phyloP scores from a whole-genome alignment of 148 eudicot species.

The Chenopodium formosanum region DNA sequence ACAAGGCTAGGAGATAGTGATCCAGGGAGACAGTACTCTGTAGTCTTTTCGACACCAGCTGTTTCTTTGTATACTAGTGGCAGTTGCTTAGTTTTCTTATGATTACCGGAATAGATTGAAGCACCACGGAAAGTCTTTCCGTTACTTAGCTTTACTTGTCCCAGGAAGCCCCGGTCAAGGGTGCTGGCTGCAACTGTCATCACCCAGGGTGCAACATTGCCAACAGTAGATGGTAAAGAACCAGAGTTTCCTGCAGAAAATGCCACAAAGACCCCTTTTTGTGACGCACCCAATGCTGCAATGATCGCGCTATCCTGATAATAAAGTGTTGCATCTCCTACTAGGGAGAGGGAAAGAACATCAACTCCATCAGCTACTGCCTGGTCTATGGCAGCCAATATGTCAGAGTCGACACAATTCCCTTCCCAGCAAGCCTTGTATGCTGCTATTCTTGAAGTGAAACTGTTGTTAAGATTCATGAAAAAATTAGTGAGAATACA shows the following conservation, averaged over 20 bases:
- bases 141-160: slow-evolving; percentile 44
- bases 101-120: slow-evolving; percentile 36
- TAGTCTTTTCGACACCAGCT: slow-evolving; percentile 43
- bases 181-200: slow-evolving; percentile 64
- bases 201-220: slow-evolving; percentile 71
- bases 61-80: slow-evolving; percentile 48
- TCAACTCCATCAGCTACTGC: slow-evolving; percentile 60
- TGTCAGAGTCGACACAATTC: slow-evolving; percentile 53
- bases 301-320: slow-evolving; percentile 46
- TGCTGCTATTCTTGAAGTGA: slow-evolving; percentile 59
- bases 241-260: slow-evolving; percentile 73
- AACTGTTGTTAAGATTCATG: slow-evolving; percentile 19
- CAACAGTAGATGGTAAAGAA: slow-evolving; percentile 46
- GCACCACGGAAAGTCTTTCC: slow-evolving; percentile 43
- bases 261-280: slow-evolving; percentile 51
- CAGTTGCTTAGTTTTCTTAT: slow-evolving; percentile 33
- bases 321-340: slow-evolving; percentile 48
- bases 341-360: slow-evolving; percentile 58
- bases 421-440: slow-evolving; percentile 55
- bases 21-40: slow-evolving; percentile 40
- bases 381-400: slow-evolving; percentile 59
- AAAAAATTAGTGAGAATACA: neutral
- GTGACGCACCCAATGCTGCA: slow-evolving; percentile 51
- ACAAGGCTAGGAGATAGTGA: slow-evolving; percentile 40
- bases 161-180: slow-evolving; percentile 47